Evolutionary conservation across 2,329 filamentous ascomycete species (phyloP), one percentile per base, ranked within the genome.

Genomic region (Nigrospora oryzae): DNA sequence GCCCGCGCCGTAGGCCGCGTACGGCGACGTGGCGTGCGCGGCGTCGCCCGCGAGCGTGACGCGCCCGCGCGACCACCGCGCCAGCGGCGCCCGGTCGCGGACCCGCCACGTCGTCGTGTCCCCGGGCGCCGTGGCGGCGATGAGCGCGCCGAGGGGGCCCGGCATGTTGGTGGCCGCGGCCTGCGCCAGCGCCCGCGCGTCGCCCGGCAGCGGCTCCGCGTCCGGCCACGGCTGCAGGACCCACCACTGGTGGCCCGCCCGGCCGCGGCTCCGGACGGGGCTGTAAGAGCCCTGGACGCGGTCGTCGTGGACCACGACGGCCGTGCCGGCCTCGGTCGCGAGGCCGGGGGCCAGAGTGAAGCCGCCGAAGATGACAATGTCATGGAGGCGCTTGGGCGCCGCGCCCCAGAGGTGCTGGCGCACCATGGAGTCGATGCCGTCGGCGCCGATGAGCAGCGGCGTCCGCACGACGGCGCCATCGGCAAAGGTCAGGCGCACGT

Each of bases 401-500:
- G 63, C 64, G 1, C 65, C 66, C 67, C 67, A 70, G 56, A 66
- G 62, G 47, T 73, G 70, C 19, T 57, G 59, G 12, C 65, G 61
- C 19, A 73, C 64, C 2, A 63, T 59, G 16, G 71, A 75, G 51
- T 72, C 69, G 39, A 78, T 69, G 35, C 75, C 75, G 54, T 79
- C 74, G 1, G 73, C 69, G 1, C 73, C 74, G 14, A 79, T 63
- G 19, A 77, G 53, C 36, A 76, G 55, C 49, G 78, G 71, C 0
- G 70, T 71, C 0, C 56, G 53, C 0, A 61, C 61, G 3, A 55
- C 61, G 0, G 63, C 66, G 6, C 69, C 72, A 51, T 78, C 74
- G n/a, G 63, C 57, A 51, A 79, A 78, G 23, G 53, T 53, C 1
- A 77, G 23, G 23, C 23, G 23, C 8, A 28, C 23, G 23, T 28